Evolutionary conservation across 192 early-diverging fungal genomes (phyloP).

Genomic region (Rhizophlyctis rosea): DNA sequence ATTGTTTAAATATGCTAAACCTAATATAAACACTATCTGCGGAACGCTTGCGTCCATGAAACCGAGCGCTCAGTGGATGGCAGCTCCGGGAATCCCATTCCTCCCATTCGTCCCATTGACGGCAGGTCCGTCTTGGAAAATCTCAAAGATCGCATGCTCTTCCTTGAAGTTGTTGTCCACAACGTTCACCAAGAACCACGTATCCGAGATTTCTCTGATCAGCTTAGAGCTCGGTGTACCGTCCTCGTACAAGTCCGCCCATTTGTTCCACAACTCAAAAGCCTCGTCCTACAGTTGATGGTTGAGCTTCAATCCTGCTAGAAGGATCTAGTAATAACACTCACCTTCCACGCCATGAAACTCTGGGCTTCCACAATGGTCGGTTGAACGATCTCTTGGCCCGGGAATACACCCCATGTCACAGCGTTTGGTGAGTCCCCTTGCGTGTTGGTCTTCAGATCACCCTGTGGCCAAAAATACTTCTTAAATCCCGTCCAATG

Average conservation of each 20-base stretch:
- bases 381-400: constrained; percentile 93
- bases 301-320: not conserved
- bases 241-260: constrained; percentile 68
- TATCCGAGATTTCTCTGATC: constrained; percentile 61
- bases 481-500: constrained; percentile 1
- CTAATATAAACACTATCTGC: too few relatives aligned
- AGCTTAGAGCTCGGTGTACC: constrained; percentile 48
- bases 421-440: constrained; percentile 90
- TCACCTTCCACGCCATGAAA: constrained; percentile 89
- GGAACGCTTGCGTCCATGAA: too few relatives aligned
- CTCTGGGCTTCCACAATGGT: constrained; percentile 86
- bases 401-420: constrained; percentile 98
- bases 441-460: constrained; percentile 85
- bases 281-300: constrained; percentile 70
- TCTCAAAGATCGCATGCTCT: constrained; percentile 63
- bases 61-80: too few relatives aligned
- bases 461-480: constrained; percentile 50
- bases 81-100: too few relatives aligned
- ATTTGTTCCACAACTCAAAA: constrained; percentile 87
- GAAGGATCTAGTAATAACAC: not conserved
- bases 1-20: too few relatives aligned
- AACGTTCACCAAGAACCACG: constrained; percentile 89
- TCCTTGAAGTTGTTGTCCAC: constrained; percentile 92
- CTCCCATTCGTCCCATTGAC: too few relatives aligned
- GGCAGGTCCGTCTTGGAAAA: constrained; percentile 61